Base-by-base conservation (phyloP, 805 yeast species). In the Starmera amethionina region DNA sequence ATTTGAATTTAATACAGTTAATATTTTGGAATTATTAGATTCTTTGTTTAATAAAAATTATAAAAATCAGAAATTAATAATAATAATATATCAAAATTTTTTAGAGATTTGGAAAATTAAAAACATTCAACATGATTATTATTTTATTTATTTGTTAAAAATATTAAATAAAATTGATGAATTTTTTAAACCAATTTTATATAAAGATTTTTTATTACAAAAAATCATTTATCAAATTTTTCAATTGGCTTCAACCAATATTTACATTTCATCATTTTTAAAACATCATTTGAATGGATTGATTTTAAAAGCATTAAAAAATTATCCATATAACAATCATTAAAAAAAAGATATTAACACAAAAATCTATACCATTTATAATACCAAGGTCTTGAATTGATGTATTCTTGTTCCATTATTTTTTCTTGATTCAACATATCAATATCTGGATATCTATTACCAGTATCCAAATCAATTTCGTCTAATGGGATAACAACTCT, bases 401-500 rank as follows among this genome's bases (percentile, higher is more conserved):
- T 36, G 43, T 42, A 35, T 30, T 44, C 69, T 63, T 65, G 30
- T 61, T 49, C 45, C 51, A 48, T 50, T 42, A 42, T 41, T 40
- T 46, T 59, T 46, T 70, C 73, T 46, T 64, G 68, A 32, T 59
- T 60, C 45, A 73, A 61, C 16, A 61, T 53, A 35, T 74, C 79
- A 39, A 65, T 41, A 52, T 75, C 77, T n/a, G 64, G 49, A 27
- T 67, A 67, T 43, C 75, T 67, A 51, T 73, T 61, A 25, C 82
- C 82, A 27, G 74, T 63, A 45, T 72, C 76, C 29, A 77, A 62
- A 50, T 77, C 82, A 46, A 75, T 67, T 33, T 71, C 72, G 19
- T 51, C 49, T 18, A 65, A 60, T 5, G 54, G 59, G 38, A 72
- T 54, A 48, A 56, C 57, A 45, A 62, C 58, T 30, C 37, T 40